Evolutionary conservation across 106 monocot genomes (phyloP).

Genomic region (Phalaenopsis equestris): DNA sequence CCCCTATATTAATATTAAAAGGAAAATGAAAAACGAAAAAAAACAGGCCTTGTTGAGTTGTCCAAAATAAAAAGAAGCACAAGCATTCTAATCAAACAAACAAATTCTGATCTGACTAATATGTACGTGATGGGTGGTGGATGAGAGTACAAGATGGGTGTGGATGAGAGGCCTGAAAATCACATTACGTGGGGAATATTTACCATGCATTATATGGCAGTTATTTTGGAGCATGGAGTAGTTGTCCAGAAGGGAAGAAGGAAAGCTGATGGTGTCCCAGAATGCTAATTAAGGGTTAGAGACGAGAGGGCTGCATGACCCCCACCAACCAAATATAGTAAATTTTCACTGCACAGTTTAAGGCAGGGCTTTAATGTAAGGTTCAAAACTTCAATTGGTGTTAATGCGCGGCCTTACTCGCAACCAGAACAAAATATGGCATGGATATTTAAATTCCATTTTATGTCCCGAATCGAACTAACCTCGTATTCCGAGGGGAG

Average conservation of each 20-base stretch:
- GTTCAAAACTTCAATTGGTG: neutral
- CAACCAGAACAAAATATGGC: too few relatives aligned
- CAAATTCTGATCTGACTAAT: neutral
- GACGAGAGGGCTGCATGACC: neutral
- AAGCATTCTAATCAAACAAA: slow-evolving; percentile 4
- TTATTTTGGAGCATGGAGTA: neutral
- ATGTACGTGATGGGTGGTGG: neutral
- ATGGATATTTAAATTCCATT: neutral
- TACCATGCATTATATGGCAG: neutral
- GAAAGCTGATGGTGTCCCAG: neutral
- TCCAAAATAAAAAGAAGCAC: neutral
- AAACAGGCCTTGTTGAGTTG: neutral
- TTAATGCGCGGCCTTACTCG: neutral
- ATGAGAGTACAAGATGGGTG: neutral
- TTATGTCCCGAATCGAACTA: neutral
- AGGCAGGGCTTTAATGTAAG: neutral
- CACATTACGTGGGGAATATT: neutral
- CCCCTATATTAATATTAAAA: too few relatives aligned
- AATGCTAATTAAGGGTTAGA: neutral
- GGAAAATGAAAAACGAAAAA: neutral
- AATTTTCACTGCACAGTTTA: neutral
- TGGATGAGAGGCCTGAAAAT: neutral
- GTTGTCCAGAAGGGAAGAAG: neutral
- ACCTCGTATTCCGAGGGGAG: neutral
- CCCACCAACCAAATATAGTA: neutral